Percentiles rank a stretch among this genome's conserved stretches.
phyloP scores from a whole-genome alignment of 352 stramenopile genomes.

The Peronospora destructor region DNA sequence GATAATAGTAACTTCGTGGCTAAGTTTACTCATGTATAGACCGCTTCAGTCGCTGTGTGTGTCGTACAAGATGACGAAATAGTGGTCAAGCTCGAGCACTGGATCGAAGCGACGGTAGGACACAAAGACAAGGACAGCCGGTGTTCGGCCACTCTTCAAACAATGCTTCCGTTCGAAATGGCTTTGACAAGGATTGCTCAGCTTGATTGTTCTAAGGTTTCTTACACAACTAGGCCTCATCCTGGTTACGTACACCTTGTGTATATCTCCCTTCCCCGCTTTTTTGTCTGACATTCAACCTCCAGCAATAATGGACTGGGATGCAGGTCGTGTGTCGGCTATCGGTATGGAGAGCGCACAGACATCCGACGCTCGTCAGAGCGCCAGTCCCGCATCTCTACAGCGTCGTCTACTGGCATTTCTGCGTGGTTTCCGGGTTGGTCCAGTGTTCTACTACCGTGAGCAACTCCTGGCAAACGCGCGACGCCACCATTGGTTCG shows the following conservation, averaged over 20 bases:
- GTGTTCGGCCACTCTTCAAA: too few relatives aligned
- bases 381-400: slow-evolving; percentile 45
- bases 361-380: slow-evolving; percentile 42
- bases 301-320: slow-evolving; percentile 63
- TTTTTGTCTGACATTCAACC: not conserved
- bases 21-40: too few relatives aligned
- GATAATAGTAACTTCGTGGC: too few relatives aligned
- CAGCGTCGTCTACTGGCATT: slow-evolving; percentile 73
- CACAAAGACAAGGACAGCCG: too few relatives aligned
- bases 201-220: too few relatives aligned
- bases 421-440: slow-evolving; percentile 82
- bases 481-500: slow-evolving; percentile 59
- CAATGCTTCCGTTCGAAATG: too few relatives aligned
- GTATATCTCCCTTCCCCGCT: not conserved
- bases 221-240: too few relatives aligned
- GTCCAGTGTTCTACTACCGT: slow-evolving; percentile 84
- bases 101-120: too few relatives aligned
- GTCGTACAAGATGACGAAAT: too few relatives aligned
- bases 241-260: not conserved
- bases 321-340: slow-evolving; percentile 66
- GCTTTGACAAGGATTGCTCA: too few relatives aligned
- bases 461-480: slow-evolving; percentile 85
- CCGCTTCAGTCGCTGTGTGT: too few relatives aligned
- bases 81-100: too few relatives aligned
- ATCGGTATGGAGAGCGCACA: slow-evolving; percentile 73